These are phyloP conservation scores for Royoungia palumana DNA, from an alignment of 768 basidiomycete species.

Conservation along the genomic window DNA sequence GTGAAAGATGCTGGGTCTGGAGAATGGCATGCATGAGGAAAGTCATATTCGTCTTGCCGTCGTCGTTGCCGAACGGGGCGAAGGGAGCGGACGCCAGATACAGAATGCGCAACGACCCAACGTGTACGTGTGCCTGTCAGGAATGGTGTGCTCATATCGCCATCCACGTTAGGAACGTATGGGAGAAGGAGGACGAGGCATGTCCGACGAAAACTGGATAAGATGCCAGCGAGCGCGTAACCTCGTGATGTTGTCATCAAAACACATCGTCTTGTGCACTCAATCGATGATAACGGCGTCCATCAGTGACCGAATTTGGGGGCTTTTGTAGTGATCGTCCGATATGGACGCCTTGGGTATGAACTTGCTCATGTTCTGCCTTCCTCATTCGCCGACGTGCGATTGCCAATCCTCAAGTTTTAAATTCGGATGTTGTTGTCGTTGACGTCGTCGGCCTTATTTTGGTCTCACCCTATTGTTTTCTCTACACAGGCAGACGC, in stretches of 20 bases:
- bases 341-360: neutral
- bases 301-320: neutral
- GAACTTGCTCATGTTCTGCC: no score
- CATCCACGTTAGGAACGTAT: conserved; percentile 4
- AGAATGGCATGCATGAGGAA: neutral
- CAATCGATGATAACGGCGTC: neutral
- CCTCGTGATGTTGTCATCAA: conserved; percentile 17
- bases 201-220: conserved; percentile 1
- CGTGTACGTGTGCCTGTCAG: conserved; percentile 4
- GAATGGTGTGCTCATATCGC: conserved; percentile 1
- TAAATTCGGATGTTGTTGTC: neutral
- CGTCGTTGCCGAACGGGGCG: neutral
- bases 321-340: neutral
- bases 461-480: conserved; percentile 8
- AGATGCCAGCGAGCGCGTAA: neutral
- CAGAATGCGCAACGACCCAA: neutral
- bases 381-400: neutral
- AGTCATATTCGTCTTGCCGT: neutral
- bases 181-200: neutral
- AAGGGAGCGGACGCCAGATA: no score
- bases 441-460: neutral
- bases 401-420: conserved; percentile 11
- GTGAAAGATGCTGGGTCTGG: neutral
- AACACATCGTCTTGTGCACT: no score
- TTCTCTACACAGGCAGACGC: neutral